Conservation (phyloP, 2,329 filamentous ascomycete species). For the Aspergillus costaricaensis region DNA sequence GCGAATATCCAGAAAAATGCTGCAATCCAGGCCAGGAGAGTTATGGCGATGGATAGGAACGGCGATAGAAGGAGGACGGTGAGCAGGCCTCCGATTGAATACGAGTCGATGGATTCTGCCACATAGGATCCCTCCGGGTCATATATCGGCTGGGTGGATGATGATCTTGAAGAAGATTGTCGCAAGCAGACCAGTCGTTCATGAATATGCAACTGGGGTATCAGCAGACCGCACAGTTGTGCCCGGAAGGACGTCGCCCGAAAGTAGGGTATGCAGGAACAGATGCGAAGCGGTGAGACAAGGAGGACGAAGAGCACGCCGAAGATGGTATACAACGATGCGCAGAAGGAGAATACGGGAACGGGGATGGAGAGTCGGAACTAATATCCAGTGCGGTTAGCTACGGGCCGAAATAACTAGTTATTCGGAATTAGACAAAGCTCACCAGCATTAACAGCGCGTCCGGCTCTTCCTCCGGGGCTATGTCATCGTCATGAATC, state of each 20-base stretch:
- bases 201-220: constrained; percentile 55
- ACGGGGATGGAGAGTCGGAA: constrained; percentile 58
- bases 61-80: constrained; percentile 58
- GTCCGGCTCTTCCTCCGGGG: constrained; percentile 36
- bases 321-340: constrained; percentile 57
- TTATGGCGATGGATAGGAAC: constrained; percentile 57
- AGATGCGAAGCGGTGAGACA: constrained; percentile 57
- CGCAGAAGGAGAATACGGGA: constrained; percentile 56
- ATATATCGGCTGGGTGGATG: constrained; percentile 34
- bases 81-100: constrained; percentile 46
- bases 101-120: constrained; percentile 36
- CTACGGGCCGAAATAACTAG: constrained; percentile 3
- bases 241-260: constrained; percentile 49
- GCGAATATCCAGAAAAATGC: constrained; percentile 65
- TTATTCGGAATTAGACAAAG: neutral
- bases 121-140: constrained; percentile 40
- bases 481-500: constrained; percentile 30
- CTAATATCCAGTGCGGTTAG: constrained; percentile 33
- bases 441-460: constrained; percentile 49
- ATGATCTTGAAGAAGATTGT: constrained; percentile 25
- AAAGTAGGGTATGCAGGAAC: constrained; percentile 46
- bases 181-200: constrained; percentile 37
- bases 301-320: constrained; percentile 54
- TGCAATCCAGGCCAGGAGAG: constrained; percentile 60
- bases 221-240: constrained; percentile 55